A percentile compares a stretch with the other conserved stretches of the same genome.
phyloP scores from a whole-genome alignment of 2,329 filamentous ascomycete genomes.

The Hypoxylon sp. region DNA sequence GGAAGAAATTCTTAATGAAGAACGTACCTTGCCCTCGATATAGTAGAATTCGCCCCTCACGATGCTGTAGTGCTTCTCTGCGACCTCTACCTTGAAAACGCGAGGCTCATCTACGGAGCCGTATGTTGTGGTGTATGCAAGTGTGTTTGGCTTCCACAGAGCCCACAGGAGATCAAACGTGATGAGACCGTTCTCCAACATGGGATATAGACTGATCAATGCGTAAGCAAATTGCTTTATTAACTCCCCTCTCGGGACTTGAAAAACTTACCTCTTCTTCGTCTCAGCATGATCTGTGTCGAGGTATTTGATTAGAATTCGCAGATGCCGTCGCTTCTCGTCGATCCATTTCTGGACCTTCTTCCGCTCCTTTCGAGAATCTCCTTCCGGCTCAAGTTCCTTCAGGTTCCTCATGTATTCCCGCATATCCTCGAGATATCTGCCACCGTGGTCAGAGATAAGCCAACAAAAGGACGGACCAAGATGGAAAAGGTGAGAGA shows the following conservation, averaged over 20 bases:
- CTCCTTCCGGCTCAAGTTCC: constrained; percentile 62
- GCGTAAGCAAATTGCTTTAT: not conserved
- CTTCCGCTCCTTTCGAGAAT: constrained; percentile 68
- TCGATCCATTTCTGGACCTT: constrained; percentile 71
- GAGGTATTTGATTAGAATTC: constrained; percentile 80
- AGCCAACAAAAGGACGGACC: not conserved
- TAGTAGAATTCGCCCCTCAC: constrained; percentile 81
- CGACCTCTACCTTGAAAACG: constrained; percentile 84
- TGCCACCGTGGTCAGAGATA: constrained; percentile 52
- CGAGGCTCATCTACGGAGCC: constrained; percentile 81
- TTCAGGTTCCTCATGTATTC: constrained; percentile 74
- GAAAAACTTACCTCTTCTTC: constrained; percentile 68
- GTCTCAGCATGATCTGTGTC: constrained; percentile 83
- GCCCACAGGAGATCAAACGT: constrained; percentile 93
- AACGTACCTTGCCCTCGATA: constrained; percentile 73
- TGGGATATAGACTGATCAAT: constrained; percentile 74
- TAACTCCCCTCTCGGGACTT: not conserved
- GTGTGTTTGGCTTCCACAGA: constrained; percentile 86
- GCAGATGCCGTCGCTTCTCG: constrained; percentile 74
- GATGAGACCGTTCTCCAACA: constrained; percentile 85
- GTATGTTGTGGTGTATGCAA: constrained; percentile 83
- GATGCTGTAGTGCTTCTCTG: constrained; percentile 76
- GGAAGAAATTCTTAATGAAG: constrained; percentile 1
- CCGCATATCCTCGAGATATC: constrained; percentile 84
- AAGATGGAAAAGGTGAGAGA: constrained; percentile 16